Base-by-base conservation (phyloP, 177 flowering plant genomes). In the Tripterygium wilfordii region DNA sequence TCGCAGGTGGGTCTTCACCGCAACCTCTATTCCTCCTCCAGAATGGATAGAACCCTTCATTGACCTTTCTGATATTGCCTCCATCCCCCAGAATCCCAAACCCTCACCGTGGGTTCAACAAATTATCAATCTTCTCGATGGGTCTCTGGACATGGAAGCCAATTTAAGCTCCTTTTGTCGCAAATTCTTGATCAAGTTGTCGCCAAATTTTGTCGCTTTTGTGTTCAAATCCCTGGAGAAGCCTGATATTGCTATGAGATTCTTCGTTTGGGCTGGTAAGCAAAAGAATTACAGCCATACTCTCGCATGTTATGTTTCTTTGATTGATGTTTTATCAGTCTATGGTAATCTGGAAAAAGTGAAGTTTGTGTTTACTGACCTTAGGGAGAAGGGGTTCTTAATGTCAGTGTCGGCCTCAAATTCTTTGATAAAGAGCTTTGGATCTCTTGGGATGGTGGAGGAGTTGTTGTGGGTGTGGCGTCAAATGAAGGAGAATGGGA, bases 391-490 rank as follows among this genome's bases (percentile, higher is more conserved):
- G 62, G 78, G 63, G 1, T 70, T 74, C 37, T 28, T 62, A 8
- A 69, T 89, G 77, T 70, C 71, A 12, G 49, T 62, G 5, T 50
- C 58, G 0, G 66, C 72, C 0, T 75, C 72, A 0, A 85, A 89
- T 78, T 62, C 72, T 45, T 66, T 89, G 78, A 74, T 87, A 47
- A 83, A 67, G 67, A 75, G 80, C 58, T 80, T 83, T 68, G 97
- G 96, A 20, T 60, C 49, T 49, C 45, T 72, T 33, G 92, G 90
- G 24, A 71, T 89, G 88, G 92, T 94, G 19, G 95, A 87, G 71
- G 96, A 94, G 53, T 56, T 94, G 72, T 68, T 94, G 58, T 94
- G 89, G 95, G 82, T 85, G n/a, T 94, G 97, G 97, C 59, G 80
- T 2, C 20, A 56, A 36, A 89, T 87, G 97, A 94, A 89, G 43